Evolutionary conservation across 2,329 filamentous ascomycete genomes (phyloP).

Genomic region (Trichoderma guizhouense): DNA sequence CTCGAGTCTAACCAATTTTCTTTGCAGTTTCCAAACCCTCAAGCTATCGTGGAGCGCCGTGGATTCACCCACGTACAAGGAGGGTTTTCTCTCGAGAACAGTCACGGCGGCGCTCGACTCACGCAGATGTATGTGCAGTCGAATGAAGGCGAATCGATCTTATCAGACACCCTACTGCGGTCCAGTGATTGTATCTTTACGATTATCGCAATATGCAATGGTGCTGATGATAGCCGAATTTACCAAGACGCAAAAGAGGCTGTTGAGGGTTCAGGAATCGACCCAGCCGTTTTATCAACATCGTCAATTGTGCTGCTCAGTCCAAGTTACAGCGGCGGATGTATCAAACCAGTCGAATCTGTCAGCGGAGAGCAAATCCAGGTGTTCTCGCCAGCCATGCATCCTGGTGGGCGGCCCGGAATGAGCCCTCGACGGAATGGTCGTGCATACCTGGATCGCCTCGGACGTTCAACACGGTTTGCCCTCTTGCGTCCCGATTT

Average conservation of each 20-base stretch:
- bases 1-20: not conserved
- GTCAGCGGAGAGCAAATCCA: not conserved
- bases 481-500: not conserved
- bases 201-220: not conserved
- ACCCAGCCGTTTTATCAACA: not conserved
- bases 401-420: not conserved
- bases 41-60: not conserved
- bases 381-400: not conserved
- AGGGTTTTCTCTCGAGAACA: not conserved
- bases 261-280: not conserved
- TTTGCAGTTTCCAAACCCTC: not conserved
- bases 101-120: not conserved
- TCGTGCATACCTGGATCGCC: not conserved
- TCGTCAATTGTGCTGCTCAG: not conserved
- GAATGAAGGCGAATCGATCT: not conserved
- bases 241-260: not conserved
- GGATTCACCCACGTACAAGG: not conserved
- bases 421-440: not conserved
- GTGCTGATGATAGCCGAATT: not conserved
- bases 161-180: not conserved
- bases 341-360: not conserved
- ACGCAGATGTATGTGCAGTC: not conserved
- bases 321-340: not conserved
- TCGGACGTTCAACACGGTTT: not conserved
- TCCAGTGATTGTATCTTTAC: not conserved